A percentile compares a stretch with the other conserved stretches of the same genome.
Conservation (phyloP, 768 basidiomycete species). For the Clavulina sp. region DNA sequence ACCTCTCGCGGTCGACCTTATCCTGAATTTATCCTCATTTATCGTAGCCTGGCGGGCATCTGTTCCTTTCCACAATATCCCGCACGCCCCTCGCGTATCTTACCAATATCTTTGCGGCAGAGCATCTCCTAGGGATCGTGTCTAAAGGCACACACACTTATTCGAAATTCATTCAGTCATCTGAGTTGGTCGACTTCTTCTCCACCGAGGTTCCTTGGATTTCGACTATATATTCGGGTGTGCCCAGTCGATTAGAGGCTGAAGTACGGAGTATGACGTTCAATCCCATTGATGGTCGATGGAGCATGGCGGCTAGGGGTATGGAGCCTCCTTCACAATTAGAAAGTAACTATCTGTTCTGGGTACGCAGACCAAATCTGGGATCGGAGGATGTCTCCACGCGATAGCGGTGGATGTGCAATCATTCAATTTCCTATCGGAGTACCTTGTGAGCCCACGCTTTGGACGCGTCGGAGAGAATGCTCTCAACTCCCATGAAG, state of each 20-base stretch:
- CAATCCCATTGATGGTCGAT: conserved; percentile 48
- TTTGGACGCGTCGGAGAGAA: too few species aligned
- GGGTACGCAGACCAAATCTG: conserved; percentile 80
- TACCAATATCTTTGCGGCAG: conserved; percentile 60
- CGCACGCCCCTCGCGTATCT: conserved; percentile 62
- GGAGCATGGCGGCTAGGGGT: conserved; percentile 48
- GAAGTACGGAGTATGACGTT: conserved; percentile 70
- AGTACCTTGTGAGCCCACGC: too few species aligned
- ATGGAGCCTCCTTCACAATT: conserved; percentile 20
- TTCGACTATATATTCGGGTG: conserved; percentile 30
- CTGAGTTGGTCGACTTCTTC: conserved; percentile 75
- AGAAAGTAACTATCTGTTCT: conserved; percentile 66
- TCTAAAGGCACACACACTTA: conserved; percentile 80
- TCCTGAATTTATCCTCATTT: background rate
- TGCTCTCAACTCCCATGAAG: too few species aligned
- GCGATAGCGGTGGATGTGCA: too few species aligned
- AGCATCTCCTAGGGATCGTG: conserved; percentile 65
- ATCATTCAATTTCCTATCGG: too few species aligned
- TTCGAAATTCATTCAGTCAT: conserved; percentile 74
- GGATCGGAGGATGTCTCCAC: too few species aligned
- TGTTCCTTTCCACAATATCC: conserved; percentile 89
- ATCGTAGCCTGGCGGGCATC: conserved; percentile 80
- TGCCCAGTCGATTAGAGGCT: conserved; percentile 36
- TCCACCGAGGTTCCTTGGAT: conserved; percentile 21
- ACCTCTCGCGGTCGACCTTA: background rate